These are phyloP conservation scores for Vaccinium macrocarpon DNA, from an alignment of 148 eudicot species.

Conservation along the genomic window DNA sequence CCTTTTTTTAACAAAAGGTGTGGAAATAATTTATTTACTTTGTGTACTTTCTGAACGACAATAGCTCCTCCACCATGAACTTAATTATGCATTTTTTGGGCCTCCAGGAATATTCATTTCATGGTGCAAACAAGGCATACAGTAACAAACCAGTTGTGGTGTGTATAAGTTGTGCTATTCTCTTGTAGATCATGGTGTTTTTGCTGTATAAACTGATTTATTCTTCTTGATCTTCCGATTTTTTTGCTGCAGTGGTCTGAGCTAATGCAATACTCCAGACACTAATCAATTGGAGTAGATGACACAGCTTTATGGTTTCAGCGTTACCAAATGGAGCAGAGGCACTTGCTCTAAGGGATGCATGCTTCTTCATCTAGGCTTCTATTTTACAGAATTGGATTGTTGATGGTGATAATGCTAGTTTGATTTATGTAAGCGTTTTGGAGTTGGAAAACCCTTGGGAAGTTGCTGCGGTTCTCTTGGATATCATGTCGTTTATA, in stretches of 20 bases:
- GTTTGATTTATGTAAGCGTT: background rate
- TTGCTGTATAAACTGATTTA: background rate
- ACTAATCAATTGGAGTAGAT: constrained; percentile 28
- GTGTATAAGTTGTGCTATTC: background rate
- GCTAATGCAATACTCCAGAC: constrained; percentile 71
- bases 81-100: background rate
- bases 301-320: background rate
- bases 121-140: constrained; percentile 36
- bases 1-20: background rate
- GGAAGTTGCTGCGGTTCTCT: too few relatives aligned
- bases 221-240: background rate
- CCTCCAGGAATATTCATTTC: constrained; percentile 49
- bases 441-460: background rate
- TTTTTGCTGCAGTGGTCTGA: constrained; percentile 87
- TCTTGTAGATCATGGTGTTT: constrained; percentile 7
- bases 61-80: background rate
- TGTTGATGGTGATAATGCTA: background rate
- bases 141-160: constrained; percentile 70
- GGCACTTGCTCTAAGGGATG: background rate
- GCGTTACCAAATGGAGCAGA: background rate
- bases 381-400: background rate
- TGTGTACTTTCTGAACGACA: too few relatives aligned
- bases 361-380: background rate
- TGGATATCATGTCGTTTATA: too few relatives aligned
- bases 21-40: background rate